Percentiles rank a stretch among this genome's conserved stretches.
These are phyloP conservation scores for Neurospora sp. DNA, from an alignment of 495 filamentous ascomycete genomes.

Conservation along the genomic window DNA sequence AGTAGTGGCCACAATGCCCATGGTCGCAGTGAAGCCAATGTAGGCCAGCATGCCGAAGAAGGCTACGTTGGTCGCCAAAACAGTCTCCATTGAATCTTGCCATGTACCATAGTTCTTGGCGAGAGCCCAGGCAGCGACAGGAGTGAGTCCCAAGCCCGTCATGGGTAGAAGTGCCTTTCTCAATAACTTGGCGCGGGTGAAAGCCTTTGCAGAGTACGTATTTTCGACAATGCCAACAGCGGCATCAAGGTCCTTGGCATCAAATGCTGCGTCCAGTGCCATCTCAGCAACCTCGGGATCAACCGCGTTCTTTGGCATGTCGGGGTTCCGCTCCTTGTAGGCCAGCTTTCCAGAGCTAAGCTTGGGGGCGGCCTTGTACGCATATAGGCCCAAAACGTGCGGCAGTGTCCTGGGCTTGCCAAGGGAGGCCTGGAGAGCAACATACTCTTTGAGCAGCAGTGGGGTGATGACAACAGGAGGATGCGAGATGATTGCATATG, in stretches of 20 bases:
- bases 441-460: constrained; percentile 55
- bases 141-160: constrained; percentile 41
- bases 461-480: constrained; percentile 76
- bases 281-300: constrained; percentile 51
- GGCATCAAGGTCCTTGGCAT: constrained; percentile 60
- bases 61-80: constrained; percentile 60
- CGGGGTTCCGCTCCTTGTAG: constrained; percentile 55
- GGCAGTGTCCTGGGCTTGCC: constrained; percentile 64
- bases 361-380: constrained; percentile 66
- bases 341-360: constrained; percentile 45
- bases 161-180: constrained; percentile 33
- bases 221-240: constrained; percentile 73
- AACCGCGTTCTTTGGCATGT: constrained; percentile 58
- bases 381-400: constrained; percentile 70
- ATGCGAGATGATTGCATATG: constrained; percentile 58
- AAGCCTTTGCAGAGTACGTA: constrained; percentile 65
- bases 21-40: constrained; percentile 60
- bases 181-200: constrained; percentile 51
- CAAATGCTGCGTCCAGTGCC: constrained; percentile 70
- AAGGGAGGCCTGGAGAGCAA: constrained; percentile 61
- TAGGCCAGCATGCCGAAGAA: constrained; percentile 78
- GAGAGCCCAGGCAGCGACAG: constrained; percentile 57
- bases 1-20: constrained; percentile 74
- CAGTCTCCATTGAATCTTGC: constrained; percentile 63
- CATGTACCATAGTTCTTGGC: constrained; percentile 48